Evolutionary conservation across 768 basidiomycete genomes (phyloP).

Genomic region (Pleurotus cornucopiae): DNA sequence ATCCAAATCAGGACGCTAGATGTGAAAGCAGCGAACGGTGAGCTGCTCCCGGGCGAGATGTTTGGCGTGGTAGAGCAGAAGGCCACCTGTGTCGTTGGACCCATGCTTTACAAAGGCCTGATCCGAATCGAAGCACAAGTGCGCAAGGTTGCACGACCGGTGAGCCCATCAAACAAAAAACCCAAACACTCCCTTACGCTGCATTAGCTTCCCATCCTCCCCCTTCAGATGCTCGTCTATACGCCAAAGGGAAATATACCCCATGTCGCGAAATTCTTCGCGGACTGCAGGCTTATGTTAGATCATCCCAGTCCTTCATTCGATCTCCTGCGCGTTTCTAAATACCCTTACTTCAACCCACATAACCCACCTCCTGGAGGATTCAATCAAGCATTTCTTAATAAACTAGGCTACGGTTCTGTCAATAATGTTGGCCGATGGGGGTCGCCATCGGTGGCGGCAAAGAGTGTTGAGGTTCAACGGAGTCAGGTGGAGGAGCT

Average conservation of each 20-base stretch:
- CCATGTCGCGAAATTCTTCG: slow-evolving; percentile 75
- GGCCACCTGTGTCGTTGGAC: slow-evolving; percentile 72
- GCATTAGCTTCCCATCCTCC: slow-evolving; percentile 72
- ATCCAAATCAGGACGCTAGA: slow-evolving; percentile 74
- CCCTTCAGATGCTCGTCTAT: slow-evolving; percentile 83
- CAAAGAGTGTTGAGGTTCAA: slow-evolving; percentile 87
- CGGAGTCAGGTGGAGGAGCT: slow-evolving; percentile 91
- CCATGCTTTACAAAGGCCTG: slow-evolving; percentile 81
- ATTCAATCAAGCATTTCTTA: slow-evolving; percentile 38
- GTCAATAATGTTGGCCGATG: slow-evolving; percentile 42
- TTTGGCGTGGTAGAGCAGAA: slow-evolving; percentile 89
- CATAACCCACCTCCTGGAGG: slow-evolving; percentile 80
- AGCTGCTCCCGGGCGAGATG: slow-evolving; percentile 52
- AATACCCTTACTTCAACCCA: slow-evolving; percentile 80
- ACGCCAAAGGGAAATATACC: slow-evolving; percentile 92
- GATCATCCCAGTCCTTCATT: slow-evolving; percentile 75
- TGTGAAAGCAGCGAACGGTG: slow-evolving; percentile 45
- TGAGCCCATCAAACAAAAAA: slow-evolving; percentile 28
- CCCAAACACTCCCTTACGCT: slow-evolving; percentile 10
- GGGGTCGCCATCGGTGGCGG: slow-evolving; percentile 50
- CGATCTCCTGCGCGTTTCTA: slow-evolving; percentile 54
- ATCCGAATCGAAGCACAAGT: slow-evolving; percentile 79
- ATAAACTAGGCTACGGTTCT: slow-evolving; percentile 35
- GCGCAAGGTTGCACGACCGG: slow-evolving; percentile 57
- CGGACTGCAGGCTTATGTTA: slow-evolving; percentile 63